phyloP scores from a whole-genome alignment of 495 filamentous ascomycete species.

The Articulospora tetracladia region DNA sequence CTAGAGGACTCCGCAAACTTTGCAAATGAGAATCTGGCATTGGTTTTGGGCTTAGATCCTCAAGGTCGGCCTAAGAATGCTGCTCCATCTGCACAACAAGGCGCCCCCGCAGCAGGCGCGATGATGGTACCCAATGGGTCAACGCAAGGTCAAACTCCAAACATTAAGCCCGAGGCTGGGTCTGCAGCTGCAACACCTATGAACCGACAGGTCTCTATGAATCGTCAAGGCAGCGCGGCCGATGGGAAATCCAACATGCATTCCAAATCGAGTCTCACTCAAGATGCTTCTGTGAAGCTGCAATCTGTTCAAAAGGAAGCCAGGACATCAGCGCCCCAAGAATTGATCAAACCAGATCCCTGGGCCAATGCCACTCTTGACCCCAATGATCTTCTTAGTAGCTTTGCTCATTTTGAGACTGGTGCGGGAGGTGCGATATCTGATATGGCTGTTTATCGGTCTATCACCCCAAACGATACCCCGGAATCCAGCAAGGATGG shows the following conservation, averaged over 20 bases:
- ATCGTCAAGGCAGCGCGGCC: slow-evolving; percentile 36
- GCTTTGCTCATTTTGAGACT: slow-evolving; percentile 30
- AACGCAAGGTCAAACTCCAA: slow-evolving; percentile 39
- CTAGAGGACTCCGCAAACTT: slow-evolving; percentile 49
- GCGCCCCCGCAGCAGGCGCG: not conserved
- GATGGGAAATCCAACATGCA: slow-evolving; percentile 26
- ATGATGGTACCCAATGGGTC: slow-evolving; percentile 28
- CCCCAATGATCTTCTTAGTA: slow-evolving; percentile 39
- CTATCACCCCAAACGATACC: slow-evolving; percentile 50
- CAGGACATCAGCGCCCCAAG: not conserved
- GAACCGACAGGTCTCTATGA: slow-evolving; percentile 45
- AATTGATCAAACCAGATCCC: slow-evolving; percentile 14
- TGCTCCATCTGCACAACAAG: not conserved
- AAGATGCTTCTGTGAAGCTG: slow-evolving; percentile 17
- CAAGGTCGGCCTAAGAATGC: slow-evolving; percentile 37
- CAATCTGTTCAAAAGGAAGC: slow-evolving; percentile 16
- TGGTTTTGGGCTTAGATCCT: slow-evolving; percentile 39
- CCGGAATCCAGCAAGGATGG: slow-evolving; percentile 53
- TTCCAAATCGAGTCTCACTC: slow-evolving; percentile 9
- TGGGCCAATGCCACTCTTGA: slow-evolving; percentile 41
- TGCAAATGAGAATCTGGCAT: slow-evolving; percentile 39
- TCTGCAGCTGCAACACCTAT: slow-evolving; percentile 35
- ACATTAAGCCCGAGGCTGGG: slow-evolving; percentile 29
- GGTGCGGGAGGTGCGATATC: slow-evolving; percentile 37
- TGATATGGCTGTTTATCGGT: slow-evolving; percentile 43